Conservation (phyloP, 257 asterid species). For the Solanum chmielewskii region DNA sequence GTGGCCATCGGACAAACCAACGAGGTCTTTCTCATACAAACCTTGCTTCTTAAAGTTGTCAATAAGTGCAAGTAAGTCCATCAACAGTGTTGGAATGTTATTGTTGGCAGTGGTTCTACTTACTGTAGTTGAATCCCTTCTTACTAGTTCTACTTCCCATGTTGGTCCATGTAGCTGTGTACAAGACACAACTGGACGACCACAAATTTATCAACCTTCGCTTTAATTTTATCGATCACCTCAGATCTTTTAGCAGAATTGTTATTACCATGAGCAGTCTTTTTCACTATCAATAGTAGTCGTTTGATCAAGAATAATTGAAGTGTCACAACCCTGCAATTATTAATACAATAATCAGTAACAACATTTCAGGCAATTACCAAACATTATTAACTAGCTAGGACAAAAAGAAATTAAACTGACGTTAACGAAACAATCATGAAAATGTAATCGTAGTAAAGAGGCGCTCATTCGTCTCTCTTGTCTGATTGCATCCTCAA, state of each 20-base stretch:
- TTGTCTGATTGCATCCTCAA: too few species aligned
- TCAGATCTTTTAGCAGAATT: constrained; percentile 39
- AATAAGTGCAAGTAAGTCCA: constrained; percentile 18
- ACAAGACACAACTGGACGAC: background rate
- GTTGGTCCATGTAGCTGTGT: constrained; percentile 37
- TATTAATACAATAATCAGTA: background rate
- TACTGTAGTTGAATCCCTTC: constrained; percentile 41
- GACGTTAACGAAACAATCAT: constrained; percentile 20
- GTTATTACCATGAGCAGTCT: constrained; percentile 20
- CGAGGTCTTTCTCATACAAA: background rate
- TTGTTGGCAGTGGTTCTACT: constrained; percentile 12
- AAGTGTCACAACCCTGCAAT: constrained; percentile 41
- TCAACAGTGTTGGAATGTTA: constrained; percentile 29
- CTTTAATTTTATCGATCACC: background rate
- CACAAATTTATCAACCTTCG: background rate
- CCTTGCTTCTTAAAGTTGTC: constrained; percentile 21
- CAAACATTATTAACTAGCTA: background rate
- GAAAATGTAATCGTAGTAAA: constrained; percentile 15
- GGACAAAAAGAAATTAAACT: background rate
- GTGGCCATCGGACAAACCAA: background rate
- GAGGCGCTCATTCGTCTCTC: constrained; percentile 20
- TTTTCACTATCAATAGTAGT: constrained; percentile 23
- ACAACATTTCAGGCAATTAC: background rate
- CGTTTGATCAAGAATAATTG: constrained; percentile 29
- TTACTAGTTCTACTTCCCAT: constrained; percentile 40